phyloP scores from a whole-genome alignment of 208 protist species.

The Sergeia podlipaevii region DNA sequence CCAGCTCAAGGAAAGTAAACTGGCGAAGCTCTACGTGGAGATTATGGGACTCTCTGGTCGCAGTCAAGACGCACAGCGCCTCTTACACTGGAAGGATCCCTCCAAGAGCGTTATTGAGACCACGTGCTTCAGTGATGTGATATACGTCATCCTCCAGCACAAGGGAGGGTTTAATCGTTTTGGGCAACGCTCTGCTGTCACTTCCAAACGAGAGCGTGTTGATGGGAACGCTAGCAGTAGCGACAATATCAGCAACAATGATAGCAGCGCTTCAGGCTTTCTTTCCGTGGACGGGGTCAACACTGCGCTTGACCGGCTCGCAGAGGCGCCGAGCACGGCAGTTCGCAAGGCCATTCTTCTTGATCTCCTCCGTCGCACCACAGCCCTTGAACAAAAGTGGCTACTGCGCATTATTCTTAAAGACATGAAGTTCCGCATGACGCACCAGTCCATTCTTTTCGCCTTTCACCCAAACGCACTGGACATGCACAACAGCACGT shows the following conservation, averaged over 20 bases:
- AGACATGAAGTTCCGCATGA: constrained; percentile 43
- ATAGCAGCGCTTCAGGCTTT: too few relatives aligned
- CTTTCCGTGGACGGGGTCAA: constrained; percentile 41
- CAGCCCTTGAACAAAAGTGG: constrained; percentile 61
- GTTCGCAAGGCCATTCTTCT: constrained; percentile 23
- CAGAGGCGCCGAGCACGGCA: not conserved
- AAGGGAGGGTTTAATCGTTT: constrained; percentile 19
- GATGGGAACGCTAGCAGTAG: not conserved
- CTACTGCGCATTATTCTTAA: constrained; percentile 64
- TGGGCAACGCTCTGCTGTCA: not conserved
- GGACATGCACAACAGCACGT: constrained; percentile 37
- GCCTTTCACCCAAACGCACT: constrained; percentile 51
- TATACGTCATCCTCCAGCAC: constrained; percentile 28
- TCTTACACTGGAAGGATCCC: constrained; percentile 52
- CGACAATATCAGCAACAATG: not conserved
- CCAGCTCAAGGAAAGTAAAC: constrained; percentile 52
- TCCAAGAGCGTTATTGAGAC: constrained; percentile 14
- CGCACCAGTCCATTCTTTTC: constrained; percentile 32
- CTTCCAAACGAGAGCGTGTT: not conserved
- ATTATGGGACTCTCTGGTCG: constrained; percentile 23
- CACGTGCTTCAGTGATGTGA: constrained; percentile 44
- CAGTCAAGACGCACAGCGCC: constrained; percentile 26
- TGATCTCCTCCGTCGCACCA: constrained; percentile 20
- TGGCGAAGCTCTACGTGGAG: constrained; percentile 59
- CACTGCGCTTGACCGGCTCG: constrained; percentile 21